These are phyloP conservation scores for Hericium erinaceus DNA, from an alignment of 768 basidiomycete genomes.

Conservation along the genomic window DNA sequence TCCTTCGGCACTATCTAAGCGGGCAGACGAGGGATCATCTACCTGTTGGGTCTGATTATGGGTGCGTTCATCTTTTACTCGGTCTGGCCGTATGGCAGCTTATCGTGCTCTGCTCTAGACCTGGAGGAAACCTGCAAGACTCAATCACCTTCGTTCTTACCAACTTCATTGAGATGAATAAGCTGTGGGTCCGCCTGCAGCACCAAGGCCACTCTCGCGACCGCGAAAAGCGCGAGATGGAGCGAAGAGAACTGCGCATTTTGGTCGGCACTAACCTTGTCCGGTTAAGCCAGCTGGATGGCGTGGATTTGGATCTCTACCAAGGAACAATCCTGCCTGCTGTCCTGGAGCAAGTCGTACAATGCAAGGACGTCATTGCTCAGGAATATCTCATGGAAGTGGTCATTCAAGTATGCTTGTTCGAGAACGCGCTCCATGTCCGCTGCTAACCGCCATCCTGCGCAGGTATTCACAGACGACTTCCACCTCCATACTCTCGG, in stretches of 20 bases:
- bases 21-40: constrained; percentile 94
- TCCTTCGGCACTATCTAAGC: constrained; percentile 91
- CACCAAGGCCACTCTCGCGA: constrained; percentile 97
- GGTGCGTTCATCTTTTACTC: constrained; percentile 40
- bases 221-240: constrained; percentile 94
- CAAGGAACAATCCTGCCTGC: constrained; percentile 79
- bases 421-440: background rate
- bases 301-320: constrained; percentile 93
- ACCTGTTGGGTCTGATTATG: constrained; percentile 76
- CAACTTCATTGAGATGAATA: constrained; percentile 99
- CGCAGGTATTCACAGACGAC: constrained; percentile 93
- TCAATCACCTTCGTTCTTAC: constrained; percentile 94
- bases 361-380: constrained; percentile 96
- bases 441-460: background rate
- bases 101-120: constrained; percentile 35
- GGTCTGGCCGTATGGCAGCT: background rate
- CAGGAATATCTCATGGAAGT: constrained; percentile 99
- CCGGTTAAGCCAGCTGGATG: constrained; percentile 88
- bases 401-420: constrained; percentile 76
- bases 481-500: constrained; percentile 96
- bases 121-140: constrained; percentile 85
- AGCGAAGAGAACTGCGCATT: constrained; percentile 89
- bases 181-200: constrained; percentile 97
- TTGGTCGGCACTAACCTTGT: constrained; percentile 98
- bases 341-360: constrained; percentile 94